Evolutionary conservation across 2,329 filamentous ascomycete species (phyloP).

Genomic region (Xylaria sp.): DNA sequence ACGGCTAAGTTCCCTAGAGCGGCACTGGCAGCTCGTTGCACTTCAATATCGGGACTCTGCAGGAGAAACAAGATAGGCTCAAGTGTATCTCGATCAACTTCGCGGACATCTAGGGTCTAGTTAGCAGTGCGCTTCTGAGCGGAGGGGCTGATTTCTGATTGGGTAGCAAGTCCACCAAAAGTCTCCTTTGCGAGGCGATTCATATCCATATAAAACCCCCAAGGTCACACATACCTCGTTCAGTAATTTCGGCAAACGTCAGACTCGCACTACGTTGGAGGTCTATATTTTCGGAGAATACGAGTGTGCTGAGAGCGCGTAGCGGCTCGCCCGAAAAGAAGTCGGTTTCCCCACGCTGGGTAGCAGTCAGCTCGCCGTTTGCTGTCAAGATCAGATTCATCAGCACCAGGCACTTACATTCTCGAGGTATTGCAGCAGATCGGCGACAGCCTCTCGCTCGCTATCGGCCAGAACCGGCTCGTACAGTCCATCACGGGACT

Average conservation of each 20-base stretch:
- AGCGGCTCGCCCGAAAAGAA: slow-evolving; percentile 98
- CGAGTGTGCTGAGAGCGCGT: slow-evolving; percentile 89
- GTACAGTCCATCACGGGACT: slow-evolving; percentile 80
- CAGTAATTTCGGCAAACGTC: slow-evolving; percentile 98
- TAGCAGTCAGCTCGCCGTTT: slow-evolving; percentile 40
- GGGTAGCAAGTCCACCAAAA: not conserved
- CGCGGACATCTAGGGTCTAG: slow-evolving; percentile 77
- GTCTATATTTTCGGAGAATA: slow-evolving; percentile 99
- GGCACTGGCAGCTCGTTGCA: slow-evolving; percentile 94
- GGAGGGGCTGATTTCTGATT: not conserved
- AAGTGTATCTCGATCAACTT: slow-evolving; percentile 93
- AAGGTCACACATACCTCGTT: slow-evolving; percentile 73
- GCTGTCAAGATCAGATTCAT: not conserved
- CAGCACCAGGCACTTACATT: slow-evolving; percentile 67
- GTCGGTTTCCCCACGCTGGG: slow-evolving; percentile 90
- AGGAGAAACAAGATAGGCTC: slow-evolving; percentile 95
- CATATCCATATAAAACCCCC: not conserved
- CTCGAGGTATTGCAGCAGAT: slow-evolving; percentile 93
- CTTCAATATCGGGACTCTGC: slow-evolving; percentile 94
- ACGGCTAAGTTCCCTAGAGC: slow-evolving; percentile 95
- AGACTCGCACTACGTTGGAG: slow-evolving; percentile 95
- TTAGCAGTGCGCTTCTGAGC: slow-evolving; percentile 9
- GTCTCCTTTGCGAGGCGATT: not conserved
- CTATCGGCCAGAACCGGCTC: slow-evolving; percentile 91
- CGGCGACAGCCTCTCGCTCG: slow-evolving; percentile 95